Percentiles rank a stretch among this genome's conserved stretches.
phyloP scores from a whole-genome alignment of 2,329 filamentous ascomycete genomes.

The Periconia macrospinosa region DNA sequence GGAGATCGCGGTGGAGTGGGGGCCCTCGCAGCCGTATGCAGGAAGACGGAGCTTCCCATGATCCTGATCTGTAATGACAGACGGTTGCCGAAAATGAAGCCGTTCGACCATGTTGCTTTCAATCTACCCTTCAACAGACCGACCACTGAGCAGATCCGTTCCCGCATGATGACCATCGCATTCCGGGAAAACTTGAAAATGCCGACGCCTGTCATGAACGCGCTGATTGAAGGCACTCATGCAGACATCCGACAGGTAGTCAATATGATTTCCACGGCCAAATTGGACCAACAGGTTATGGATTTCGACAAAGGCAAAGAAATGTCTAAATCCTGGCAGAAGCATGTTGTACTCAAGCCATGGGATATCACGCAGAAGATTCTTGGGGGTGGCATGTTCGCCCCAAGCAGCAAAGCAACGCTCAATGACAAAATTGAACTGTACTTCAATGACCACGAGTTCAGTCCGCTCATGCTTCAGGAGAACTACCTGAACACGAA shows the following conservation, averaged over 20 bases:
- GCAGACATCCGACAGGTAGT: constrained; percentile 97
- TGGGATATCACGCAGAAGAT: constrained; percentile 98
- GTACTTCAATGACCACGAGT: constrained; percentile 99
- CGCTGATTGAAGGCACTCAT: constrained; percentile 91
- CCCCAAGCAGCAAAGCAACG: constrained; percentile 77
- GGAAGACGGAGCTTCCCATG: constrained; percentile 90
- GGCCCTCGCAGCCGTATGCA: constrained; percentile 90
- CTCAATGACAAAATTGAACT: constrained; percentile 98
- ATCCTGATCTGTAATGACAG: constrained; percentile 99
- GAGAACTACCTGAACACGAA: constrained; percentile 93
- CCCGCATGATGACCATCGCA: constrained; percentile 92
- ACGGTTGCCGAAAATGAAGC: constrained; percentile 93
- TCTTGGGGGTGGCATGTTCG: constrained; percentile 83
- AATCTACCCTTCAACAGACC: constrained; percentile 88
- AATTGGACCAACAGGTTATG: constrained; percentile 80
- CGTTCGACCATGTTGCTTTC: constrained; percentile 83
- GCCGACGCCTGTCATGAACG: constrained; percentile 80
- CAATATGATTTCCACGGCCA: constrained; percentile 96
- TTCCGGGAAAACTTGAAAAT: constrained; percentile 89
- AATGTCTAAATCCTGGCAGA: constrained; percentile 98
- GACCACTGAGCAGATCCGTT: constrained; percentile 86
- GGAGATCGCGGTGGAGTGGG: constrained; percentile 95
- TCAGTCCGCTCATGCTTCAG: constrained; percentile 96
- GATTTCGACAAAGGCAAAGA: constrained; percentile 83
- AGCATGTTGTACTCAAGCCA: constrained; percentile 92